phyloP scores from a whole-genome alignment of 2,329 filamentous ascomycete species.

The Diplocarpon mali region DNA sequence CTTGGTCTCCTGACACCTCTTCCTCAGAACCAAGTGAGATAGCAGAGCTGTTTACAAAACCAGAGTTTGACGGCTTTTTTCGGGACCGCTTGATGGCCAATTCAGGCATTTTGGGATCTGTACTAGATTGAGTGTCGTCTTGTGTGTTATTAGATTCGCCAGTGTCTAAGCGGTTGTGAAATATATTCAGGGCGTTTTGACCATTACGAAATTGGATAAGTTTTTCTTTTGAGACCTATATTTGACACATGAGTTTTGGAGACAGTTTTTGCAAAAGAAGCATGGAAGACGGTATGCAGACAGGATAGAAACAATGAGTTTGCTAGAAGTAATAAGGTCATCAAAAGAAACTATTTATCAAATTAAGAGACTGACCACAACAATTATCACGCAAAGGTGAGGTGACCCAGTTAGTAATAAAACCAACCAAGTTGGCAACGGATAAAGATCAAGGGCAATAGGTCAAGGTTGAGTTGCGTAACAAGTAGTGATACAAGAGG shows the following conservation, averaged over 20 bases:
- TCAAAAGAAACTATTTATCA: no score
- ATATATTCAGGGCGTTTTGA: slow-evolving; percentile 33
- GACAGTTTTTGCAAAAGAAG: background rate
- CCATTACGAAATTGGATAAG: slow-evolving; percentile 36
- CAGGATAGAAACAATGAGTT: background rate
- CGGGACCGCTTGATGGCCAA: slow-evolving; percentile 18
- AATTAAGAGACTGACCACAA: no score
- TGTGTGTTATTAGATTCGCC: slow-evolving; percentile 11
- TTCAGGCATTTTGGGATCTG: slow-evolving; percentile 10
- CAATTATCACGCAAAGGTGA: no score
- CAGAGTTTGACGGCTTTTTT: slow-evolving; percentile 7
- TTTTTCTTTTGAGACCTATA: slow-evolving; percentile 34
- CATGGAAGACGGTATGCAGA: background rate
- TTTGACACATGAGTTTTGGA: background rate
- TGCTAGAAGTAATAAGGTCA: background rate
- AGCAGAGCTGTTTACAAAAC: slow-evolving; percentile 15
- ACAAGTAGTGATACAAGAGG: no score
- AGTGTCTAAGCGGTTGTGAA: slow-evolving; percentile 21
- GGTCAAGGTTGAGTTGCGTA: no score
- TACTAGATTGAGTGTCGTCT: slow-evolving; percentile 6
- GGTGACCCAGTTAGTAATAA: no score
- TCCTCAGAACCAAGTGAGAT: slow-evolving; percentile 16
- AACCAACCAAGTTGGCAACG: no score
- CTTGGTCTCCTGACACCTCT: slow-evolving; percentile 8
- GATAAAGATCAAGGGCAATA: no score